Base-by-base conservation (phyloP, 2,329 filamentous ascomycete species). In the Diplodia corticola region DNA sequence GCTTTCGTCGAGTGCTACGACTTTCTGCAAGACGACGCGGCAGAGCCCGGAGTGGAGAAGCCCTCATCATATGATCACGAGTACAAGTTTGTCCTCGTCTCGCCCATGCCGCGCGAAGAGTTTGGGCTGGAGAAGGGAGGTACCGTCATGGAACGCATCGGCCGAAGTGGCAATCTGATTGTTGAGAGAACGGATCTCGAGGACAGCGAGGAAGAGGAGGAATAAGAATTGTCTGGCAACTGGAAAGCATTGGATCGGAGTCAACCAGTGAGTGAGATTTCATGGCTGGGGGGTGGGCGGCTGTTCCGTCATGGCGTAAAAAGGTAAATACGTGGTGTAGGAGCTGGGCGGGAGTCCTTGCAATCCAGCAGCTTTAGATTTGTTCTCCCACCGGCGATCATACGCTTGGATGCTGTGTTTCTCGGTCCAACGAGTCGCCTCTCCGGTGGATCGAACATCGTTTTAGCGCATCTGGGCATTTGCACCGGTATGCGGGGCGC, bases 1-100 rank as follows among this genome's bases (percentile, higher is more conserved):
- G 95, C 94, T 0, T 97, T 96, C 79, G 93, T 98, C 2, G 95
- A 99, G 75, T 98, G 94, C 79, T 89, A 93, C 75, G 88, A 92
- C 63, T 71, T 90, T 5, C 71, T 93, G 3, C 78, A 84, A 40
- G 77, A 74, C 24, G 77, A 76, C 20, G 69, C 73, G 5, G 66
- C 67, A 67, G 72, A 71, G 4, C 76, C 78, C 17, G 75, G 80
- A 35, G 78, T 77, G 1, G 73, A 79, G 4, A 78, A 87, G 71
- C 92, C 92, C 0, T 80, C 84, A 24, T 86, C 81, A 13, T 98
- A 95, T 75, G 82, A 88, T 70, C 93, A 98, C 76, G 82, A 88
- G 71, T 99, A 95, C 79, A 81, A 80, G n/a, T 99, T 99, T 78
- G 86, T 86, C 66, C 86, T 99, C 51, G 92, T 94, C 2, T 91